phyloP scores from a whole-genome alignment of 345 rosid species.

The Luvunga scandens region DNA sequence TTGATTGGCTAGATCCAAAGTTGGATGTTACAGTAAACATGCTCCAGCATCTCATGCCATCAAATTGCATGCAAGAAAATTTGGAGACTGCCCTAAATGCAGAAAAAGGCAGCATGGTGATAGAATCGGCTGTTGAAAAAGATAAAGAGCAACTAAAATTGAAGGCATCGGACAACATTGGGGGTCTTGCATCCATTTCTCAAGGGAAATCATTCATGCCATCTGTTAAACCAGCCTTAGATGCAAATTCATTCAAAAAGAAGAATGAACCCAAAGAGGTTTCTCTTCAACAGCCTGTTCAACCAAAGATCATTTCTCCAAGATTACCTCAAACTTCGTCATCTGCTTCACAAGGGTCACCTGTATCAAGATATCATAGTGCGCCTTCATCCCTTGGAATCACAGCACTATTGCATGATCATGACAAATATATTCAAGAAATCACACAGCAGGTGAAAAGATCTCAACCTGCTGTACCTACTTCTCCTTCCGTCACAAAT shows the following conservation, averaged over 20 bases:
- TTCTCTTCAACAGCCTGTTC: constrained; percentile 47
- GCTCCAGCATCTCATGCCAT: constrained; percentile 50
- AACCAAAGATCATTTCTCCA: constrained; percentile 57
- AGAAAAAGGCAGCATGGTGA: constrained; percentile 29
- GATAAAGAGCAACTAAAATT: constrained; percentile 36
- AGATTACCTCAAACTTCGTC: constrained; percentile 38
- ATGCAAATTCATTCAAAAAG: constrained; percentile 33
- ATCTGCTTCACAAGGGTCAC: constrained; percentile 54
- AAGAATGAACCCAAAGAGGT: constrained; percentile 46
- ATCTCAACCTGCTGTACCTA: constrained; percentile 29
- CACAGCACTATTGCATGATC: constrained; percentile 76
- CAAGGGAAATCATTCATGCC: constrained; percentile 25
- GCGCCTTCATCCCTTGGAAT: constrained; percentile 63
- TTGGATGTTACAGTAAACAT: constrained; percentile 45
- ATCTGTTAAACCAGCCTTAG: constrained; percentile 29
- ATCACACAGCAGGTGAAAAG: constrained; percentile 23
- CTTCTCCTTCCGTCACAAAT: constrained; percentile 26
- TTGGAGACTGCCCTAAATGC: constrained; percentile 36
- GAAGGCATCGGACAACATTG: constrained; percentile 28
- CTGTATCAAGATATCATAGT: constrained; percentile 50
- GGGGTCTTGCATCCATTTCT: constrained; percentile 25
- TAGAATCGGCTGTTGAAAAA: constrained; percentile 39
- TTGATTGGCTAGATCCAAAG: constrained; percentile 58
- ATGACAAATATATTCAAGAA: constrained; percentile 45
- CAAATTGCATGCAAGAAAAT: constrained; percentile 44